Conservation (phyloP, 139 green algal species). For the Asterochloris erici region DNA sequence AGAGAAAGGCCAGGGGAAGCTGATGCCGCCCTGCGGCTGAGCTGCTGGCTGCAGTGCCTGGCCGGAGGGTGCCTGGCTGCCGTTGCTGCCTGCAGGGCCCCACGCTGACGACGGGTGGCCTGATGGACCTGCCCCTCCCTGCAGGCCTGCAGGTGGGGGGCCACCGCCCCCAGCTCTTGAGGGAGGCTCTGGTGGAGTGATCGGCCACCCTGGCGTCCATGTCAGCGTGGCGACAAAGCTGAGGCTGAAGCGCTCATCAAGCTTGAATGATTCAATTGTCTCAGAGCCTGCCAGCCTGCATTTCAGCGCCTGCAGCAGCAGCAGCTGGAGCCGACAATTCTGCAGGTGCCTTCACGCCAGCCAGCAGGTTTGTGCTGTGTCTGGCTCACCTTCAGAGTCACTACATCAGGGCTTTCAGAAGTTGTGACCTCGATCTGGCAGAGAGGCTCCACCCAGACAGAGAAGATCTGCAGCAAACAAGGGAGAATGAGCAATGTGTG, state of each 20-base stretch:
- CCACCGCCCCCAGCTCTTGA: no score
- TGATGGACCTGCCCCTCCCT: no score
- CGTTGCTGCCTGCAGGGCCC: slow-evolving; percentile 4
- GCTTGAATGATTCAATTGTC: slow-evolving; percentile 32
- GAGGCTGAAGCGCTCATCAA: slow-evolving; percentile 52
- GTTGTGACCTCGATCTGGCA: slow-evolving; percentile 37
- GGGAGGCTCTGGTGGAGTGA: no score
- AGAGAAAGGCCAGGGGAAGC: no score
- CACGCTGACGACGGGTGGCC: no score
- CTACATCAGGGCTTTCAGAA: background rate
- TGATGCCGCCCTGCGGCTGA: background rate
- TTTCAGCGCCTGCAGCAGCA: slow-evolving; percentile 36
- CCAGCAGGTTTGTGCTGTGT: background rate
- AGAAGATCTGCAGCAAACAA: slow-evolving; percentile 41
- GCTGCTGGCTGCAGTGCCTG: background rate
- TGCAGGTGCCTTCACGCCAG: background rate
- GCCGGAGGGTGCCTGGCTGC: background rate
- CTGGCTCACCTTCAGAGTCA: slow-evolving; percentile 5
- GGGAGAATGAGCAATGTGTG: background rate
- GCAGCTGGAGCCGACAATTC: background rate
- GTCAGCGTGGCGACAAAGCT: slow-evolving; percentile 40
- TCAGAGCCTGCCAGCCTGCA: slow-evolving; percentile 40
- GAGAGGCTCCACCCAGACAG: slow-evolving; percentile 56
- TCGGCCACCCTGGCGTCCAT: slow-evolving; percentile 14
- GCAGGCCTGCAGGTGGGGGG: no score